Percentiles rank a stretch among this genome's conserved stretches.
phyloP scores from a whole-genome alignment of 2,329 filamentous ascomycete genomes.

The Lojkania enalia region DNA sequence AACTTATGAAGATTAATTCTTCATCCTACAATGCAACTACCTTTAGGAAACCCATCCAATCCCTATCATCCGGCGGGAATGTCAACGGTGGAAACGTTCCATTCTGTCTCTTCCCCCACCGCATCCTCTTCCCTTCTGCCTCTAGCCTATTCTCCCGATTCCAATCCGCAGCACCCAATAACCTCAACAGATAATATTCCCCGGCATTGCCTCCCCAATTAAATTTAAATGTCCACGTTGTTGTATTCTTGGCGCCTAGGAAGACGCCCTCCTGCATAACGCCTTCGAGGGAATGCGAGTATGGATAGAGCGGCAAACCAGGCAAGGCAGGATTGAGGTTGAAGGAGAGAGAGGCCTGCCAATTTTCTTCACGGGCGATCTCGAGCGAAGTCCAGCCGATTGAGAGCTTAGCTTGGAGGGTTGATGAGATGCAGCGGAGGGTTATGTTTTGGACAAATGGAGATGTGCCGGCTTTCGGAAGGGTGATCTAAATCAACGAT shows the following conservation, averaged over 20 bases:
- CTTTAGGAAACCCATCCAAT: conserved; percentile 16
- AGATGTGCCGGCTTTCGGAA: conserved; percentile 5
- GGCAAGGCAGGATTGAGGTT: conserved; percentile 1
- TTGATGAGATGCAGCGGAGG: conserved; percentile 7
- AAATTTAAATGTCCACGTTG: conserved; percentile 13
- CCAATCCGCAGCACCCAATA: conserved; percentile 1
- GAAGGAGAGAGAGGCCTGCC: conserved; percentile 11
- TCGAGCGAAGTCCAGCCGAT: conserved; percentile 3
- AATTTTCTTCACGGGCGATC: conserved; percentile 14
- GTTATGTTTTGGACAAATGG: conserved; percentile 1
- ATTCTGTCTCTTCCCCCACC: conserved; percentile 7
- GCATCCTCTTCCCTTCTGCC: neutral
- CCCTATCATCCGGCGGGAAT: conserved; percentile 12
- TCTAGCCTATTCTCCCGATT: neutral
- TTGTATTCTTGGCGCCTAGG: conserved; percentile 8
- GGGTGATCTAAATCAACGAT: conserved; percentile 6
- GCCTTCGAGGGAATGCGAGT: conserved; percentile 9
- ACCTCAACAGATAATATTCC: conserved; percentile 17
- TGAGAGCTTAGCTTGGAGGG: conserved; percentile 4
- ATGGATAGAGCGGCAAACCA: conserved; percentile 8
- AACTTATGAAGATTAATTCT: no score
- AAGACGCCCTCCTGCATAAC: conserved; percentile 6
- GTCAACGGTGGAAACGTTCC: conserved; percentile 4
- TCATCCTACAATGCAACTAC: conserved; percentile 1
- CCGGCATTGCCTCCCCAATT: conserved; percentile 21